Percentiles rank a stretch among this genome's conserved stretches.
Conservation (phyloP, 257 asterid genomes). For the Cordia subcordata region DNA sequence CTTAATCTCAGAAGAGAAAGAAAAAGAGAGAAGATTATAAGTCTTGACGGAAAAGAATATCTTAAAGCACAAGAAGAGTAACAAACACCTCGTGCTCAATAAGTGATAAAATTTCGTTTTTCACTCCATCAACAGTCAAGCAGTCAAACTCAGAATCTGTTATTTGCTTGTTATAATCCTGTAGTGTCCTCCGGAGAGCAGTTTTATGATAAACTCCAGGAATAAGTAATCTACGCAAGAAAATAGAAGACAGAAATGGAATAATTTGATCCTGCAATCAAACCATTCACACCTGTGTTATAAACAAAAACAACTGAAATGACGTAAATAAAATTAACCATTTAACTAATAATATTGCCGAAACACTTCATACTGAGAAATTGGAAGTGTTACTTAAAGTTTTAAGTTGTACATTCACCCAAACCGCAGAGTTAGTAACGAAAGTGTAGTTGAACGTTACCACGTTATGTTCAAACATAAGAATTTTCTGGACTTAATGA, state of each 20-base stretch:
- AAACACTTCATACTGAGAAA: neutral
- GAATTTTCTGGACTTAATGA: too few species aligned
- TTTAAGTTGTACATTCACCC: too few species aligned
- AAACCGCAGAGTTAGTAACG: too few species aligned
- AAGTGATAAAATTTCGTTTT: conserved; percentile 68
- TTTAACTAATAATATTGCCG: neutral
- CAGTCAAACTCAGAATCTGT: conserved; percentile 78
- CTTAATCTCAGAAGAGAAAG: neutral
- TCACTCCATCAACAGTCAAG: conserved; percentile 72
- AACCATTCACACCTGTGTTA: neutral
- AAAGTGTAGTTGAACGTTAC: too few species aligned
- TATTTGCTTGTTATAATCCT: conserved; percentile 61
- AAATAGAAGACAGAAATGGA: conserved; percentile 74
- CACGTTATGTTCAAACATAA: too few species aligned
- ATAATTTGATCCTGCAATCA: conserved; percentile 74
- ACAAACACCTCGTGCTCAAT: conserved; percentile 69
- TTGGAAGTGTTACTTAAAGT: too few species aligned
- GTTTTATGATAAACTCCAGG: conserved; percentile 74
- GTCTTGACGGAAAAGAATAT: conserved; percentile 9
- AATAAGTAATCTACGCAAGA: conserved; percentile 71
- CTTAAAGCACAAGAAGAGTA: neutral
- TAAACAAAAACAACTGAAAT: neutral
- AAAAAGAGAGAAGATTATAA: neutral
- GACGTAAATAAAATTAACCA: neutral
- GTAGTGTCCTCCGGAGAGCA: conserved; percentile 72